These are phyloP conservation scores for Glarea lozoyensis DNA, from an alignment of 495 filamentous ascomycete species.

Conservation along the genomic window DNA sequence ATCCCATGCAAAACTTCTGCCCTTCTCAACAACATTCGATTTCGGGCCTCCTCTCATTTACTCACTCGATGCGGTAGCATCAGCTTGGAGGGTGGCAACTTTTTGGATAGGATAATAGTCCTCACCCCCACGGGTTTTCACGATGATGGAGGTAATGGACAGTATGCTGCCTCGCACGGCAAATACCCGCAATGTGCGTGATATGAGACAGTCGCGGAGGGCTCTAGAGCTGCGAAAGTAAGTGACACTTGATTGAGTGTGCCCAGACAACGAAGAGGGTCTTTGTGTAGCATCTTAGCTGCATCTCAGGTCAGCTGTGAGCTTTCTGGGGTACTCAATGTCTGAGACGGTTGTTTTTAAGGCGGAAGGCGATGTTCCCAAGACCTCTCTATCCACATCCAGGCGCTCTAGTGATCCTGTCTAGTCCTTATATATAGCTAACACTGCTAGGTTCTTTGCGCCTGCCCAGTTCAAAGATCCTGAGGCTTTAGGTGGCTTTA, in stretches of 20 bases:
- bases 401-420: too few species aligned
- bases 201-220: slow-evolving; percentile 9
- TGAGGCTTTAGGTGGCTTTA: slow-evolving; percentile 1
- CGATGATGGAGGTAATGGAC: background rate
- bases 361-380: too few species aligned
- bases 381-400: too few species aligned
- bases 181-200: background rate
- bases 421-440: too few species aligned
- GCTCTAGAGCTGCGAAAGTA: slow-evolving; percentile 18
- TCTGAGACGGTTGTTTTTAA: background rate
- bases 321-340: background rate
- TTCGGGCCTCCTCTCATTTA: too few species aligned
- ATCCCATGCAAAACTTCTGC: too few species aligned
- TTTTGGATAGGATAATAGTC: too few species aligned
- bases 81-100: too few species aligned
- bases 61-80: too few species aligned
- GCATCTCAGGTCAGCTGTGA: background rate
- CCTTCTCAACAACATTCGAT: too few species aligned
- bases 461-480: background rate
- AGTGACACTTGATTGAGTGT: background rate
- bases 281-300: too few species aligned
- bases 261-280: too few species aligned
- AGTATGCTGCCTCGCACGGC: background rate
- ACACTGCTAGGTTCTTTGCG: slow-evolving; percentile 12
- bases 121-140: background rate